Base-by-base conservation (phyloP, 306 rosid genomes). In the Myrica gale region DNA sequence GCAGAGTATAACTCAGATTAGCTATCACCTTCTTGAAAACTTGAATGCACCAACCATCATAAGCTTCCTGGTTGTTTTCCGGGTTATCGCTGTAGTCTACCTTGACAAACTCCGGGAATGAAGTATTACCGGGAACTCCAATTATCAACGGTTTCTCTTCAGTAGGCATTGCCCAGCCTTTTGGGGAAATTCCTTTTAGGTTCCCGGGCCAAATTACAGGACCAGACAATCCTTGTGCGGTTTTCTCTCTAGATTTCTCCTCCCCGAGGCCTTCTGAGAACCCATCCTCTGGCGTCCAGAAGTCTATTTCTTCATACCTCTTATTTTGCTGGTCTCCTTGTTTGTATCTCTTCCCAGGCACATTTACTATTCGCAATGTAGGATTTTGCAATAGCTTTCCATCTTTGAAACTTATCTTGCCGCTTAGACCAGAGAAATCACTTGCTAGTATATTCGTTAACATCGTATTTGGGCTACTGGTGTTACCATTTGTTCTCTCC, bases 151-250 rank as follows among this genome's bases (percentile, higher is more conserved):
- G 85, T 10, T 82, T 88, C 26, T 17, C 62, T 73, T 48, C 68
- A 10, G 83, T 81, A 7, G 96, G 96, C 66, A 90, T 58, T 57
- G 78, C 83, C 92, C 97, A 92, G 0, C 93, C 97, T 68, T 79
- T 83, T 6, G 96, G 96, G 37, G 37, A 2, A 79, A 0, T 76
- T n/a, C 57, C 9, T 0, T 5, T 0, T 23, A 45, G 55, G 66
- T 89, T 77, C 45, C 97, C 91, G 0, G 93, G 95, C 97, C 95
- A 91, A 77, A 79, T 73, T 67, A 88, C 86, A 3, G 45, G 17
- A 66, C 82, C 85, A 44, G 48, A 62, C 42, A 86, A 76, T 63
- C 19, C 4, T 5, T 5, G 12, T 57, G 13, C 60, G 7, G 17
- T 69, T 69, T 46, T 52, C 43, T 47, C 43, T 57, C 23, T 65